Evolutionary conservation across 495 filamentous ascomycete genomes (phyloP).

Genomic region (Tuber brumale): DNA sequence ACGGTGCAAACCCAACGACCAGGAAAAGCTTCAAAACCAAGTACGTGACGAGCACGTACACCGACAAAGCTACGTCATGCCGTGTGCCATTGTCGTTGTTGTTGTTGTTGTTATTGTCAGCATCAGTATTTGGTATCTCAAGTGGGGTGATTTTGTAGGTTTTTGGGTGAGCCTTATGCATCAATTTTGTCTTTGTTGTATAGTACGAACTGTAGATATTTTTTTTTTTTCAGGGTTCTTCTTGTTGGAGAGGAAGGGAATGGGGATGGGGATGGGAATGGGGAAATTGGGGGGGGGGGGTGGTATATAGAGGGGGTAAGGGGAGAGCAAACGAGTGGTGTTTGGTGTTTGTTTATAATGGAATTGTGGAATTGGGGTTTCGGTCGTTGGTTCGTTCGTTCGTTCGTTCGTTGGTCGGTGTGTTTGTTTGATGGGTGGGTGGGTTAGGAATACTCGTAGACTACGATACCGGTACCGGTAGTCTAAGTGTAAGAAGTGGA

Average conservation of each 20-base stretch:
- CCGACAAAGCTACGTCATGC: background rate
- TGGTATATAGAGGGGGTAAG: no score
- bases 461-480: no score
- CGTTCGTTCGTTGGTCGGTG: background rate
- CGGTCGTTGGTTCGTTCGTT: no score
- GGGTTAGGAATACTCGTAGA: no score
- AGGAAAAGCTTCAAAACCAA: background rate
- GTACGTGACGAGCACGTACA: background rate
- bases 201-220: background rate
- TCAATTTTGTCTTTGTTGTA: background rate
- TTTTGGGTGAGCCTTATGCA: background rate
- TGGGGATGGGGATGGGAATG: no score
- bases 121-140: background rate
- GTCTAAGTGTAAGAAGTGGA: no score
- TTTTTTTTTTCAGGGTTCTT: background rate
- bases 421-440: background rate
- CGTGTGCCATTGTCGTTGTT: background rate
- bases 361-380: no score
- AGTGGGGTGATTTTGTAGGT: background rate
- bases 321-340: background rate
- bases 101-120: no score
- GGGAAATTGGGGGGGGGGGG: no score
- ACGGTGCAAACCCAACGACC: background rate
- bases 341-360: background rate
- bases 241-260: background rate